Base-by-base conservation (phyloP, 495 filamentous ascomycete genomes). In the Trichoderma orchidacearum region DNA sequence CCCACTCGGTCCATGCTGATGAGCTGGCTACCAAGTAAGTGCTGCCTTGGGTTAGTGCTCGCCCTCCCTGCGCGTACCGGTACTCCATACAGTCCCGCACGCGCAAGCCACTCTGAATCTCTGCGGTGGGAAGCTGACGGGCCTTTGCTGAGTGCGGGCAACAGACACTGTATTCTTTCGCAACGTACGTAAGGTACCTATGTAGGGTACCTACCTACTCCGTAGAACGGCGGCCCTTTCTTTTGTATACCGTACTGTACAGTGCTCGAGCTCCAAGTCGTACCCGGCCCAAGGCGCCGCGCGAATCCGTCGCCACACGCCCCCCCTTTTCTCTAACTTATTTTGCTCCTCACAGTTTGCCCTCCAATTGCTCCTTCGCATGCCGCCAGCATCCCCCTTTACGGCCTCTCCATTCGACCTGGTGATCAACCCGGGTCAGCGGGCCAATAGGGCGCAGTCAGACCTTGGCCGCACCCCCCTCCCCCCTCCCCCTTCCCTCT, bases 391-490 rank as follows among this genome's bases (percentile, higher is more conserved):
- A 48, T 48, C 41, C 41, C 41, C 41, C 41, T 48, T 48, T 48
- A 48, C 41, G 41, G 41, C 51, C 51, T 53, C 51, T 30, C 30
- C 51, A 32, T 32, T 53, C 30, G 51, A 53, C 51, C 51, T 53
- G 51, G 30, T 53, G 51, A 53, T 53, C 51, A 53, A 53, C 51
- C 30, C 28, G 51, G 51, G 51, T 53, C 51, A 53, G 51, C 51
- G 28, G 51, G 30, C 51, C 51, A 53, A 53, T 53, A 25, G n/a
- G n/a, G 41, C 41, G 18, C 41, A 27, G 41, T 48, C 41, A 48
- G 41, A 48, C 41, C 32, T 27, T 48, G 41, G 41, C 41, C 15
- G 27, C 36, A 41, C 36, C 36, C n/a, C n/a, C n/a, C n/a, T n/a
- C n/a, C n/a, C n/a, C n/a, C n/a, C n/a, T n/a, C n/a, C n/a, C n/a